Conservation (phyloP, 1,284 basidiomycete genomes). For the Puccinia polysora region DNA sequence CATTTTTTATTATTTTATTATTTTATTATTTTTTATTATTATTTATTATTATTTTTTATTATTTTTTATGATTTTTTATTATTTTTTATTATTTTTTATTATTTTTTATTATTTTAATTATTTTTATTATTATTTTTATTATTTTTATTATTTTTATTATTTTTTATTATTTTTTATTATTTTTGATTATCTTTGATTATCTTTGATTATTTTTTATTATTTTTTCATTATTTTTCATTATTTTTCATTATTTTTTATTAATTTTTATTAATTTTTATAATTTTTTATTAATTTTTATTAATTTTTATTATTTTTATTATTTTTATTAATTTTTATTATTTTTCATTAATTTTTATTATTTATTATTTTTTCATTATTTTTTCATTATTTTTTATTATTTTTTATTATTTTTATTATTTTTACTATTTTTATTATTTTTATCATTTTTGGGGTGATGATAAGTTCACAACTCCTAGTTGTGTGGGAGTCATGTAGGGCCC, state of each 20-base stretch:
- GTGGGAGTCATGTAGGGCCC: too few species aligned
- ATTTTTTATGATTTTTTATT: too few species aligned
- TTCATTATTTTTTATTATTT: not conserved
- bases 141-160: not conserved
- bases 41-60: not conserved
- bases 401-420: too few species aligned
- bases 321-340: not conserved
- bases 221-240: not conserved
- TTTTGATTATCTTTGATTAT: too few species aligned
- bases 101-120: conserved; percentile 1
- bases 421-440: too few species aligned
- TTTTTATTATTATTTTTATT: not conserved
- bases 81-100: not conserved
- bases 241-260: too few species aligned
- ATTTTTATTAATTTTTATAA: not conserved
- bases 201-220: too few species aligned
- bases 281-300: not conserved
- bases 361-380: not conserved
- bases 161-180: too few species aligned
- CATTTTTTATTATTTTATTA: conserved; percentile 4
- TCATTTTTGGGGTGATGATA: too few species aligned
- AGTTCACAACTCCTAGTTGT: too few species aligned
- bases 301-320: conserved; percentile 4
- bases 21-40: not conserved
- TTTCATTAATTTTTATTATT: too few species aligned